These are phyloP conservation scores for Penicillium robsamsonii DNA, from an alignment of 495 filamentous ascomycete genomes.

Conservation along the genomic window DNA sequence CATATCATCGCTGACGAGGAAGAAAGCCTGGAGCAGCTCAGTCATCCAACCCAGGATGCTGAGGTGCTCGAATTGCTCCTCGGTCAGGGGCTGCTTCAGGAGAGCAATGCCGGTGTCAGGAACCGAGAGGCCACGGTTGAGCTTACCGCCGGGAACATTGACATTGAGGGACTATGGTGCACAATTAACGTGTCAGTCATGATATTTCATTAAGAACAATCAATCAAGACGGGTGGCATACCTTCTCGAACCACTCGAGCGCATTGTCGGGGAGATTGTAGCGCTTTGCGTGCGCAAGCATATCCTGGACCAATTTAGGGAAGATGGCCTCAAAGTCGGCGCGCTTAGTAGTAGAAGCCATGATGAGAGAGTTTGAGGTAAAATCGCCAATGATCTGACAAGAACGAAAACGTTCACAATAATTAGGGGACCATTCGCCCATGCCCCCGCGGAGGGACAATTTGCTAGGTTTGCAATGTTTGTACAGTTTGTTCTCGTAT, in stretches of 20 bases:
- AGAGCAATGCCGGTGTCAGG: conserved; percentile 85
- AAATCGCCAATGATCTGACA: conserved; percentile 6
- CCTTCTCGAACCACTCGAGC: conserved; percentile 84
- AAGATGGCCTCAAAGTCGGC: conserved; percentile 88
- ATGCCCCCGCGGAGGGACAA: conserved; percentile 21
- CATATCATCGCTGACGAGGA: conserved; percentile 97
- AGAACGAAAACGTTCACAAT: conserved; percentile 1
- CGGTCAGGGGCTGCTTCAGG: conserved; percentile 64
- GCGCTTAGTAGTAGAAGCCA: conserved; percentile 66
- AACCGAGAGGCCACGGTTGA: conserved; percentile 97
- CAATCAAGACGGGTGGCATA: conserved; percentile 35
- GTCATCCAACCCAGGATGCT: conserved; percentile 93
- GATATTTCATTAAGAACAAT: not conserved
- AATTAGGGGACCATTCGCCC: conserved; percentile 5
- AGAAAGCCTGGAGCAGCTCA: conserved; percentile 97
- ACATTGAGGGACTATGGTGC: conserved; percentile 63
- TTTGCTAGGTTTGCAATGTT: conserved; percentile 34
- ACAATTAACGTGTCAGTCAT: not conserved
- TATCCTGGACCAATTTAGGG: conserved; percentile 71
- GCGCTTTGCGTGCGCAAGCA: conserved; percentile 68
- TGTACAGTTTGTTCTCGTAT: conserved; percentile 5
- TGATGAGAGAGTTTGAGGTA: conserved; percentile 30
- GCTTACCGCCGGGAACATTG: conserved; percentile 93
- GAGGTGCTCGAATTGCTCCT: conserved; percentile 79
- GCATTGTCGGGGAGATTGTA: conserved; percentile 82